Evolutionary conservation across 352 stramenopile genomes (phyloP).

Genomic region (Pythium sp.): DNA sequence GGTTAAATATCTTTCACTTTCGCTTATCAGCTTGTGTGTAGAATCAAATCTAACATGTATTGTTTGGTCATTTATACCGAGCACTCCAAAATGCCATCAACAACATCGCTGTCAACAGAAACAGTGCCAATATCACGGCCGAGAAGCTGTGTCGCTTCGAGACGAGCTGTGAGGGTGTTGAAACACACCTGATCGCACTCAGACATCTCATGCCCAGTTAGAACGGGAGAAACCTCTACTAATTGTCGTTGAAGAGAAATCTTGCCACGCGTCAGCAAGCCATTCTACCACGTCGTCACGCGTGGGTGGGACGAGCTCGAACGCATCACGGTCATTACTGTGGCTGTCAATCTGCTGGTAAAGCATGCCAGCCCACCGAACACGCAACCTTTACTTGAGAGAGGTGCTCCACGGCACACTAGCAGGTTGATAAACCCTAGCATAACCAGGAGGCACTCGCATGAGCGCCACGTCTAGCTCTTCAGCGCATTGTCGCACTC

Average conservation of each 20-base stretch:
- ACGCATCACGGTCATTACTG: neutral
- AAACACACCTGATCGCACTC: neutral
- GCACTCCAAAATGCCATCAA: neutral
- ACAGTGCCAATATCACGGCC: neutral
- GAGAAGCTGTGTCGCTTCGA: neutral
- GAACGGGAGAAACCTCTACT: too few relatives aligned
- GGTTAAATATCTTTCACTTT: neutral
- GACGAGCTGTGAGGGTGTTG: neutral
- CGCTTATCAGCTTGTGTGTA: slow-evolving; percentile 1
- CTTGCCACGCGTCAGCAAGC: neutral
- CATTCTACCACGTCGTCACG: slow-evolving; percentile 4
- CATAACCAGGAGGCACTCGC: neutral
- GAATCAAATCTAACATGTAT: slow-evolving; percentile 4
- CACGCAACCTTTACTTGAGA: neutral
- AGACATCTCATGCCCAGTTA: too few relatives aligned
- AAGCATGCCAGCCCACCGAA: too few relatives aligned
- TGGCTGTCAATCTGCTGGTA: neutral
- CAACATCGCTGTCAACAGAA: neutral
- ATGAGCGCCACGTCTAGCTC: neutral
- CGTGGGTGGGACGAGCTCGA: slow-evolving; percentile 1
- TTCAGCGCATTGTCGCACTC: neutral
- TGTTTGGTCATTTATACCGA: slow-evolving; percentile 3
- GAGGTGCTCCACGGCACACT: neutral
- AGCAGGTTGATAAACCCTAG: slow-evolving; percentile 5
- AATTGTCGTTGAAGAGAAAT: neutral